Percentiles rank a stretch among this genome's conserved stretches.
phyloP scores from a whole-genome alignment of 2,329 filamentous ascomycete genomes.

The Aspergillus nomiae region DNA sequence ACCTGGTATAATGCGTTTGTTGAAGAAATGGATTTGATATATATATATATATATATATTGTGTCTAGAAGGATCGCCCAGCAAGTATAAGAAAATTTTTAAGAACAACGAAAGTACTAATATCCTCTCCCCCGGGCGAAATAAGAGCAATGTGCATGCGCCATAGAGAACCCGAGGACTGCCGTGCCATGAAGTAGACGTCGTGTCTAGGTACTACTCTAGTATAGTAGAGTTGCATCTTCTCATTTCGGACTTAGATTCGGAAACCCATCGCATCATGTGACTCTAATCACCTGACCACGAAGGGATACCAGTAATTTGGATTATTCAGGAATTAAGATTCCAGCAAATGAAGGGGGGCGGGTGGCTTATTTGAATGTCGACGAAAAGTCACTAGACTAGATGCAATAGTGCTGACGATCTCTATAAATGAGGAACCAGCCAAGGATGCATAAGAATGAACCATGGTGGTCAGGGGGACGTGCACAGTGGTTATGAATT shows the following conservation, averaged over 20 bases:
- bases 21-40: too few relatives aligned
- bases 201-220: too few relatives aligned
- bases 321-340: neutral
- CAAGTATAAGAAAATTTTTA: too few relatives aligned
- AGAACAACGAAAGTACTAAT: too few relatives aligned
- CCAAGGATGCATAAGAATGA: conserved; percentile 3
- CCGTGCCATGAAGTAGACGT: too few relatives aligned
- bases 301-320: neutral
- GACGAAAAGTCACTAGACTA: neutral
- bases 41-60: too few relatives aligned
- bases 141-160: too few relatives aligned
- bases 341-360: neutral
- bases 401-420: neutral
- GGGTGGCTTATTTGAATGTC: neutral
- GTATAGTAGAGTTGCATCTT: too few relatives aligned
- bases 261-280: neutral
- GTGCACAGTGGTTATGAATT: neutral
- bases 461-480: neutral
- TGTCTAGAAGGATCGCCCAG: too few relatives aligned
- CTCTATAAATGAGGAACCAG: neutral
- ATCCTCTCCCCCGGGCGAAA: too few relatives aligned
- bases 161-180: too few relatives aligned
- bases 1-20: too few relatives aligned
- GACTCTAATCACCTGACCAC: neutral
- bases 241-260: neutral